Percentiles rank a stretch among this genome's conserved stretches.
Conservation (phyloP, 176 grass and related monocot genomes). For the Triticum aestivum region DNA sequence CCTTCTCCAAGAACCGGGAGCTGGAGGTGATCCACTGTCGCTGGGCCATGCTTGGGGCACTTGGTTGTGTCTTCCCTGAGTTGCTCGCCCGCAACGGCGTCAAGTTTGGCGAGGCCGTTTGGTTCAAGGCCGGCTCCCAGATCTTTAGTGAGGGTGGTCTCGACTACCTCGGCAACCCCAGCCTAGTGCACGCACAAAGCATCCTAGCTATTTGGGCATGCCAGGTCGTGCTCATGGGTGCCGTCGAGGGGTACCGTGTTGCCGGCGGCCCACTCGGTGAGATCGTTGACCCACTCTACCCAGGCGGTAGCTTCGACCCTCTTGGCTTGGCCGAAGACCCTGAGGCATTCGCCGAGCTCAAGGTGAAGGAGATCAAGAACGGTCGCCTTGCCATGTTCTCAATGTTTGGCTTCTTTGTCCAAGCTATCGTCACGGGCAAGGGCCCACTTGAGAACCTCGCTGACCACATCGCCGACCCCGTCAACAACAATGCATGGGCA, state of each 20-base stretch:
- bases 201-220: not conserved
- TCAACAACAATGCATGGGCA: not conserved
- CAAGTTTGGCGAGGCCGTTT: not conserved
- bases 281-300: not conserved
- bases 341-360: not conserved
- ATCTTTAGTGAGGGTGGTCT: not conserved
- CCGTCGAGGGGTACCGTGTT: not conserved
- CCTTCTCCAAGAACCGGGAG: constrained; percentile 3
- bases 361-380: constrained; percentile 17
- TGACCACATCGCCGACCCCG: not conserved
- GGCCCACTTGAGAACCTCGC: constrained; percentile 7
- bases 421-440: constrained; percentile 2
- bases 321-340: not conserved
- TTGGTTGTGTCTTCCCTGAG: constrained; percentile 1
- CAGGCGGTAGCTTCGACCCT: not conserved
- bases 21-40: not conserved
- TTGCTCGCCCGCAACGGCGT: not conserved
- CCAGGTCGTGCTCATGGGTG: constrained; percentile 5
- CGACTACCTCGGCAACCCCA: not conserved
- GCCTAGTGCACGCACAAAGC: not conserved
- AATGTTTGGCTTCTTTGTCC: constrained; percentile 11
- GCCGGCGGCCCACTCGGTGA: not conserved
- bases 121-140: constrained; percentile 1
- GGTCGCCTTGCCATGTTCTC: not conserved
- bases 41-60: not conserved